Percentiles rank a stretch among this genome's conserved stretches.
These are phyloP conservation scores for Solanum chacoense DNA, from an alignment of 305 asterid species.

Conservation along the genomic window DNA sequence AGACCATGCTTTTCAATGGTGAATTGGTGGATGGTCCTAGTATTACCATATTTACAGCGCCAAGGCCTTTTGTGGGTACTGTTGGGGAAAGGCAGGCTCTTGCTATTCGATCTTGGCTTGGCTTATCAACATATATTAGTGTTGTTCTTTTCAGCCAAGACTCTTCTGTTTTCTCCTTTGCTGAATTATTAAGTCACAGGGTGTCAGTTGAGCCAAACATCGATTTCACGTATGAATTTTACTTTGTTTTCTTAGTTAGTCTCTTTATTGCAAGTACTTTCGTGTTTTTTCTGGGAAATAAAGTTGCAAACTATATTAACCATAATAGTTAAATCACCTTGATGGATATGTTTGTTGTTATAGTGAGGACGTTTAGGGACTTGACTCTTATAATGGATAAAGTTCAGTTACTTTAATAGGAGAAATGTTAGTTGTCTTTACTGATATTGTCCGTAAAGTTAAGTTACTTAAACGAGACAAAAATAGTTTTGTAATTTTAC, in stretches of 20 bases:
- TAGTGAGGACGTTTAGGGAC: not conserved
- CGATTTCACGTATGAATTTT: conserved; percentile 68
- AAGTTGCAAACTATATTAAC: not conserved
- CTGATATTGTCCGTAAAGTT: not conserved
- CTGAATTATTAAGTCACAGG: conserved; percentile 45
- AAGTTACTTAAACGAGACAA: not conserved
- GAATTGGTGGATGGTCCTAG: conserved; percentile 33
- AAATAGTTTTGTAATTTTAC: not conserved
- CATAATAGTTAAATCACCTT: not conserved
- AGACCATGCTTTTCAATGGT: conserved; percentile 13
- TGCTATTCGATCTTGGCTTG: conserved; percentile 87
- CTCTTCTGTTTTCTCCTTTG: conserved; percentile 63
- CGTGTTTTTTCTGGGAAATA: not conserved
- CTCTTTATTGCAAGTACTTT: not conserved
- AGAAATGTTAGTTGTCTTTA: not conserved
- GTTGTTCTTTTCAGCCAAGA: conserved; percentile 75
- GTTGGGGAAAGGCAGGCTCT: conserved; percentile 54
- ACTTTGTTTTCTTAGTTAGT: not conserved
- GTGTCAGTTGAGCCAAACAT: conserved; percentile 58
- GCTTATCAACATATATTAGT: conserved; percentile 39
- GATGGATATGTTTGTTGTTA: not conserved
- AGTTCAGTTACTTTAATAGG: not conserved
- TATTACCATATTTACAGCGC: conserved; percentile 66
- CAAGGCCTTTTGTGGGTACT: conserved; percentile 56
- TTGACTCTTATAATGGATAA: not conserved